Conservation (phyloP, 2,329 filamentous ascomycete genomes). For the Cordyceps cicadae region DNA sequence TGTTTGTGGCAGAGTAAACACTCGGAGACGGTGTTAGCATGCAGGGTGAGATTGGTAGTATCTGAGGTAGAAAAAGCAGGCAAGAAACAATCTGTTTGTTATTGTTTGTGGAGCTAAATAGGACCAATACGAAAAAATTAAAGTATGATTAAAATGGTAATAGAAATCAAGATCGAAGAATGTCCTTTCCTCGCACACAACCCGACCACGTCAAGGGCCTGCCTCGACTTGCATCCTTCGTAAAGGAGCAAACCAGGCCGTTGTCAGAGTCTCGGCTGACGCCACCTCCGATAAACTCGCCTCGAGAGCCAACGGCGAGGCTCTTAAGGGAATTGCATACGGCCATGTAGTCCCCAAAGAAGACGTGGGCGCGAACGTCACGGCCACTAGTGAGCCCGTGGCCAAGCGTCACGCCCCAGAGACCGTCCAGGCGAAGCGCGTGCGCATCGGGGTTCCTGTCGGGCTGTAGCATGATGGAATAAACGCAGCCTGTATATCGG, state of each 20-base stretch:
- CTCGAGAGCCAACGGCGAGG: constrained; percentile 28
- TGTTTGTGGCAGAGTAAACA: constrained; percentile 55
- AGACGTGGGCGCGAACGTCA: constrained; percentile 39
- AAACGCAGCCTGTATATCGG: constrained; percentile 43
- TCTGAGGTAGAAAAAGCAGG: background rate
- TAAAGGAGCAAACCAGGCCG: constrained; percentile 31
- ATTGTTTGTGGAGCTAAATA: background rate
- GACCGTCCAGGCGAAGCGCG: constrained; percentile 35
- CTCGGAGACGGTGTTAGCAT: constrained; percentile 17
- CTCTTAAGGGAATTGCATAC: constrained; percentile 33
- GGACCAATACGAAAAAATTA: background rate
- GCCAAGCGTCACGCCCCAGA: constrained; percentile 50
- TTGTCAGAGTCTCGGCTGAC: constrained; percentile 29
- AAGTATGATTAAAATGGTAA: background rate
- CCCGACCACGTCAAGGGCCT: constrained; percentile 20
- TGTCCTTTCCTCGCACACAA: background rate
- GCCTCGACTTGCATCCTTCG: background rate
- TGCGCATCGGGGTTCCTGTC: constrained; percentile 38
- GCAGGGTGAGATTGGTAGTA: constrained; percentile 15
- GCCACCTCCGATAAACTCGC: constrained; percentile 37
- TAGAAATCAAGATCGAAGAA: background rate
- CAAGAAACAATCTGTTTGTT: background rate
- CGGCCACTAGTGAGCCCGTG: constrained; percentile 38
- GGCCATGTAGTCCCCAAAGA: constrained; percentile 43
- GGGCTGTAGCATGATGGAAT: constrained; percentile 47